phyloP scores from a whole-genome alignment of 1,139 yeast species.

The Pichia kudriavzevii region DNA sequence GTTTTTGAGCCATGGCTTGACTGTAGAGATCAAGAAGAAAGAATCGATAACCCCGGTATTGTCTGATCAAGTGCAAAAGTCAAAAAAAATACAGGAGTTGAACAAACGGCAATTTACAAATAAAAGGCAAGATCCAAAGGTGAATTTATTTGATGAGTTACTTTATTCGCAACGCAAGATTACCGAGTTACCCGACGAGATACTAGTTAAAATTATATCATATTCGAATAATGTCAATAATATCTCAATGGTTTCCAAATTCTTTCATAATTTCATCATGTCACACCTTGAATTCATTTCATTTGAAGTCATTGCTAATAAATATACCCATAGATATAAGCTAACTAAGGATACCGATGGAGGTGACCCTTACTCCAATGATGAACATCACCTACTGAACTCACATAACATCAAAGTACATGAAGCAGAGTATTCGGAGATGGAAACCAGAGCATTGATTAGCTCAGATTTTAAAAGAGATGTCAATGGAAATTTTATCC shows the following conservation, averaged over 20 bases:
- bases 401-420: constrained; percentile 10
- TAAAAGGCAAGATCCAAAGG: no score
- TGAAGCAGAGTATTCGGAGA: not conserved
- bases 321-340: constrained; percentile 6
- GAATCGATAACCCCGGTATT: not conserved
- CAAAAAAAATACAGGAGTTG: not conserved
- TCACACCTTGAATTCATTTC: constrained; percentile 11
- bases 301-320: constrained; percentile 6
- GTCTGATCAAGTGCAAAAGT: not conserved
- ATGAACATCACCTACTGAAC: constrained; percentile 11
- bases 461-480: constrained; percentile 5
- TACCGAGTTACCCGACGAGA: constrained; percentile 15
- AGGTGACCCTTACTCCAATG: constrained; percentile 1
- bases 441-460: not conserved
- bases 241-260: constrained; percentile 7
- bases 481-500: constrained; percentile 5
- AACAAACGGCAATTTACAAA: not conserved
- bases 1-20: constrained; percentile 3
- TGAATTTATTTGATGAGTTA: no score
- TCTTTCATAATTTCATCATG: constrained; percentile 12
- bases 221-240: constrained; percentile 12
- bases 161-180: no score
- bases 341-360: not conserved
- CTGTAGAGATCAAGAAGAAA: constrained; percentile 3
- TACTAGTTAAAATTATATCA: constrained; percentile 15